Percentiles rank a stretch among this genome's conserved stretches.
phyloP scores from a whole-genome alignment of 139 green algal genomes.

The Coccomyxa sp. region DNA sequence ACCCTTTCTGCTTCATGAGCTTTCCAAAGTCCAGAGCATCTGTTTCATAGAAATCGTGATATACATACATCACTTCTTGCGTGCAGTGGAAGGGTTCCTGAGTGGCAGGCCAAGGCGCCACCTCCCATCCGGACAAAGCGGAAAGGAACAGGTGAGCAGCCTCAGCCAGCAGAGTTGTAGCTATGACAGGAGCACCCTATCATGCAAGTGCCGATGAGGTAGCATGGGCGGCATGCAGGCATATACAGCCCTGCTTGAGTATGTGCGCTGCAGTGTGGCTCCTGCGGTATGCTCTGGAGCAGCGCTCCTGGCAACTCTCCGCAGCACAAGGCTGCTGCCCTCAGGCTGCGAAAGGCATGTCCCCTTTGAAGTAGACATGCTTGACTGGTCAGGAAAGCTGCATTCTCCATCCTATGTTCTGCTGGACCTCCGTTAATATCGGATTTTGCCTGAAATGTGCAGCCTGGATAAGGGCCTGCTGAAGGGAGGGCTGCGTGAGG shows the following conservation, averaged over 20 bases:
- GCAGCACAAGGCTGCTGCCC: conserved; percentile 8
- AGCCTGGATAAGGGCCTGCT: conserved; percentile 45
- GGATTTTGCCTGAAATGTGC: background rate
- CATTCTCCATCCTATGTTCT: background rate
- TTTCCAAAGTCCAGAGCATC: background rate
- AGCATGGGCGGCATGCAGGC: background rate
- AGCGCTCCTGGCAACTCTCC: conserved; percentile 8
- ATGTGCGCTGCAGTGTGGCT: background rate
- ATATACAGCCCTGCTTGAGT: background rate
- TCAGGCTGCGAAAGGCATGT: conserved; percentile 18
- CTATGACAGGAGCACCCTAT: background rate
- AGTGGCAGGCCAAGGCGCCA: background rate
- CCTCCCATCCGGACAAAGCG: background rate
- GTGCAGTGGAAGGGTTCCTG: background rate
- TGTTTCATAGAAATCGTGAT: background rate
- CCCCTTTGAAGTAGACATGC: background rate
- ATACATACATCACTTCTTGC: too few relatives aligned
- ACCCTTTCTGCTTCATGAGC: background rate
- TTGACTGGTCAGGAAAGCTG: background rate
- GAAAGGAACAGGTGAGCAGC: background rate
- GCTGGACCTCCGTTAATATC: background rate
- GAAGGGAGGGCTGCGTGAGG: conserved; percentile 38
- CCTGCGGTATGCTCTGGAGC: conserved; percentile 11
- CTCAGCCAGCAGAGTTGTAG: background rate
- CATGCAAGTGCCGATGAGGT: background rate